Evolutionary conservation across 768 basidiomycete genomes (phyloP).

Genomic region (Termitomyces sp.): DNA sequence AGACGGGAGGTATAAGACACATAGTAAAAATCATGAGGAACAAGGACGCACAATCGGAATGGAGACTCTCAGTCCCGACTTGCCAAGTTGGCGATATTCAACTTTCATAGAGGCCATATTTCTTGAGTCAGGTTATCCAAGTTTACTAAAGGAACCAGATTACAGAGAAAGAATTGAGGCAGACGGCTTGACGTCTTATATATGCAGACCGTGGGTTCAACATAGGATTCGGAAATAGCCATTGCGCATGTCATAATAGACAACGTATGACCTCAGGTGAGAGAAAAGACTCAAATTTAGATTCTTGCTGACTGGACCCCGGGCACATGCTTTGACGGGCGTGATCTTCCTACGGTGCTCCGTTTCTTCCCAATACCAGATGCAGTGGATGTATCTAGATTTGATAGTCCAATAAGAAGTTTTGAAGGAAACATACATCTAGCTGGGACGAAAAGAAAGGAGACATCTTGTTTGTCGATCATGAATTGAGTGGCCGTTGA

Average conservation of each 20-base stretch:
- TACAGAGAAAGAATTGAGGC: not conserved
- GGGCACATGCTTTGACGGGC: not conserved
- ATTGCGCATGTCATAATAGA: not conserved
- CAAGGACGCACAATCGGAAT: slow-evolving; percentile 9
- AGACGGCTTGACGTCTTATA: not conserved
- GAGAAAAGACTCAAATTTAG: not conserved
- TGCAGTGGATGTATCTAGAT: too few species aligned
- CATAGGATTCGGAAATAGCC: not conserved
- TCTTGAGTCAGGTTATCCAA: not conserved
- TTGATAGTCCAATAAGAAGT: too few species aligned
- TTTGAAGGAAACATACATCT: too few species aligned
- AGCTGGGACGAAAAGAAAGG: too few species aligned
- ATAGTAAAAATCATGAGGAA: not conserved
- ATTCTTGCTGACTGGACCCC: not conserved
- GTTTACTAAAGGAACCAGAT: not conserved
- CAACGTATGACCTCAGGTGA: not conserved
- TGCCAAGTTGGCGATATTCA: slow-evolving; percentile 11
- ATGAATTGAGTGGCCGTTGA: too few species aligned
- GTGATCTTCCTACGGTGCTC: not conserved
- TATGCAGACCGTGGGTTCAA: not conserved
- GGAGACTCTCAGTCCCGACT: slow-evolving; percentile 11
- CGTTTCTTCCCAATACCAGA: not conserved
- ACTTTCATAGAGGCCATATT: slow-evolving; percentile 3
- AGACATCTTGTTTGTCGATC: too few species aligned
- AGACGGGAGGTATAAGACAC: not conserved